Percentiles rank a stretch among this genome's conserved stretches.
Evolutionary conservation across 2,329 filamentous ascomycete genomes (phyloP).

Genomic region (Claviceps maximensis): DNA sequence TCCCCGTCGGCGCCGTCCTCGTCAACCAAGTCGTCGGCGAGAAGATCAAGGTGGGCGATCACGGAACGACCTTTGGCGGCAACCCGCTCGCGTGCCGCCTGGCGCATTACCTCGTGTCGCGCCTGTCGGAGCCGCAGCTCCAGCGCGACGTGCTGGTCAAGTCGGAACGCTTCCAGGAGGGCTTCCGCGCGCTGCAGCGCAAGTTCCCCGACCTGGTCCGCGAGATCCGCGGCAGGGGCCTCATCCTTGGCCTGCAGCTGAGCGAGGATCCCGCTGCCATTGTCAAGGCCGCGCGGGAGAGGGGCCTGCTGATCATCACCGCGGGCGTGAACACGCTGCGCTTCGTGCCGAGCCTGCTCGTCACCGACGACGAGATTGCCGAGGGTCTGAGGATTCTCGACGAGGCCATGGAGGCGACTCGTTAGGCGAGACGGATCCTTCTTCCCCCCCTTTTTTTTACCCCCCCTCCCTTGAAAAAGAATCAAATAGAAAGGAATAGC

Average conservation of each 20-base stretch:
- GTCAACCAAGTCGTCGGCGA: slow-evolving; percentile 27
- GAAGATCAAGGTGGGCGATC: slow-evolving; percentile 51
- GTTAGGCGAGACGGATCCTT: slow-evolving; percentile 9
- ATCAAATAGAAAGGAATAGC: too few relatives aligned
- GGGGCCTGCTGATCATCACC: slow-evolving; percentile 80
- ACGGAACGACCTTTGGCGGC: slow-evolving; percentile 88
- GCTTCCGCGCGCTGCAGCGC: slow-evolving; percentile 33
- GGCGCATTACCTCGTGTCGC: slow-evolving; percentile 71
- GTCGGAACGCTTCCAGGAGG: slow-evolving; percentile 33
- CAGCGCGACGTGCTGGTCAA: slow-evolving; percentile 59
- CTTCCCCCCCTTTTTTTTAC: too few relatives aligned
- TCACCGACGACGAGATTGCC: slow-evolving; percentile 69
- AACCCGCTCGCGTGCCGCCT: slow-evolving; percentile 78
- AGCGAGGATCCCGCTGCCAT: slow-evolving; percentile 58
- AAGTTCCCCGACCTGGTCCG: slow-evolving; percentile 55
- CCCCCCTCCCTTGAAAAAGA: too few relatives aligned
- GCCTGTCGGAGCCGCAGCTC: slow-evolving; percentile 58
- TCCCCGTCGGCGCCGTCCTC: slow-evolving; percentile 69
- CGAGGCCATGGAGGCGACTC: slow-evolving; percentile 41
- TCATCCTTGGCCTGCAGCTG: slow-evolving; percentile 81
- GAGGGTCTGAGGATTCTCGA: slow-evolving; percentile 65
- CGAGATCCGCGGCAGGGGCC: slow-evolving; percentile 69
- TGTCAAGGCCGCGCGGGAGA: slow-evolving; percentile 73
- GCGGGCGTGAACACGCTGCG: slow-evolving; percentile 84
- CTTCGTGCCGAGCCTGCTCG: slow-evolving; percentile 78